Conservation (phyloP, 441 rosid species). For the Pelargonium australe region DNA sequence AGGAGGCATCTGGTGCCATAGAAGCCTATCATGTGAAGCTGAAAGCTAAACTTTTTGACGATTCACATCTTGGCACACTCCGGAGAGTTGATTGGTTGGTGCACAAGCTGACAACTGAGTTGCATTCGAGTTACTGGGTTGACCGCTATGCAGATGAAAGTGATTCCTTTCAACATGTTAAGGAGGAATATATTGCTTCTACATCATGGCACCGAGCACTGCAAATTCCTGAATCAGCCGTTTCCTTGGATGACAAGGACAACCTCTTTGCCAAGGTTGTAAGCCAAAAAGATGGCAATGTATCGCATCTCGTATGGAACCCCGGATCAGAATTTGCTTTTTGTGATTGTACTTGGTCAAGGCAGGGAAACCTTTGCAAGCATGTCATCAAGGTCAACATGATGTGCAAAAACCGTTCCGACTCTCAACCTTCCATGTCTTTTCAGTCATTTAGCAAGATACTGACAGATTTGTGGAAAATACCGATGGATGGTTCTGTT, state of each 20-base stretch:
- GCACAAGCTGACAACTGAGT: slow-evolving; percentile 83
- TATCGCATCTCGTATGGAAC: slow-evolving; percentile 62
- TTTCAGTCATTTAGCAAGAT: slow-evolving; percentile 51
- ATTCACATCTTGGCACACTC: slow-evolving; percentile 86
- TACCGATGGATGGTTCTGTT: slow-evolving; percentile 66
- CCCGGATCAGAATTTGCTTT: slow-evolving; percentile 92
- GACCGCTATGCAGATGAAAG: slow-evolving; percentile 90
- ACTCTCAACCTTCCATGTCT: slow-evolving; percentile 56
- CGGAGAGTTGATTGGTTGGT: slow-evolving; percentile 94
- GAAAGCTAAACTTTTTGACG: slow-evolving; percentile 73
- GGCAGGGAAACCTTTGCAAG: slow-evolving; percentile 91
- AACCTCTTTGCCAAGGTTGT: slow-evolving; percentile 52
- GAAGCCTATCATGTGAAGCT: slow-evolving; percentile 94
- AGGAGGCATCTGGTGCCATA: slow-evolving; percentile 89
- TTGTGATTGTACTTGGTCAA: slow-evolving; percentile 87
- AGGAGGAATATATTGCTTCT: slow-evolving; percentile 82
- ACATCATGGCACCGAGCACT: slow-evolving; percentile 87
- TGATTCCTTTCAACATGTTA: slow-evolving; percentile 73
- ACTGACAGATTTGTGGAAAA: slow-evolving; percentile 43
- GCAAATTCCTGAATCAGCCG: slow-evolving; percentile 67
- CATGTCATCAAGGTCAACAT: slow-evolving; percentile 83
- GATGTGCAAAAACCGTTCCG: slow-evolving; percentile 40
- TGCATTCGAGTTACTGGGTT: slow-evolving; percentile 91
- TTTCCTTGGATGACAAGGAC: slow-evolving; percentile 44
- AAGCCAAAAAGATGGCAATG: slow-evolving; percentile 50